Base-by-base conservation (phyloP, 345 rosid species). In the Clausena lansium region DNA sequence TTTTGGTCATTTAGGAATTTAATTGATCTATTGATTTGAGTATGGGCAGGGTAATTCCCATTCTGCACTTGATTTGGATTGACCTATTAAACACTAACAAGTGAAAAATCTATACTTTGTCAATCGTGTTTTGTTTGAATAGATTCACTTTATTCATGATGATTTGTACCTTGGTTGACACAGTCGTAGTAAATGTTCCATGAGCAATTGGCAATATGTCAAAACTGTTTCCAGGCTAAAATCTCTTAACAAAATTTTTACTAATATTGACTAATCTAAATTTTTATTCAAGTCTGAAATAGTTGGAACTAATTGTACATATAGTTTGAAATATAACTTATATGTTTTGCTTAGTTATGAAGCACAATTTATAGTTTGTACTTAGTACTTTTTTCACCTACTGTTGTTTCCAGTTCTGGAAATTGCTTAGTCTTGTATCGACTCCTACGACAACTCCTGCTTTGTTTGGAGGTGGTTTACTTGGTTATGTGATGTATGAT, bases 401-500 rank as follows among this genome's bases (percentile, higher is more conserved):
- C 7, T n/a, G 9, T 61, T 14, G 38, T 50, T 63, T 30, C 57
- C 88, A 95, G 99, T 91, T 95, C 81, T 95, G 94, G 94, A 90
- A 95, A 76, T 1, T 91, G 60, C 73, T 89, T 50, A 79, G 76
- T 83, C 84, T 90, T 74, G 3, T 92, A 2, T 77, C 98, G 17
- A 86, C 98, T 19, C 91, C 94, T 68, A 77, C 98, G 11, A 86
- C 86, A 24, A 78, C 95, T 78, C 98, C 98, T 9, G 97, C 95
- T 19, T 77, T 95, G 67, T 93, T 95, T 63, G 97, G 92, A 36
- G 99, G 98, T 67, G 97, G 97, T 77, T 73, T 95, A 82, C 86
- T 93, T 54, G 97, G 99, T 19, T 95, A 95, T 77, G 97, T 95
- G 70, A 87, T 92, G 45, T 95, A 93, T 71, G 99, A 95, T 81